Evolutionary conservation across 192 early-diverging fungal species (phyloP).

Genomic region (Podila epigama): DNA sequence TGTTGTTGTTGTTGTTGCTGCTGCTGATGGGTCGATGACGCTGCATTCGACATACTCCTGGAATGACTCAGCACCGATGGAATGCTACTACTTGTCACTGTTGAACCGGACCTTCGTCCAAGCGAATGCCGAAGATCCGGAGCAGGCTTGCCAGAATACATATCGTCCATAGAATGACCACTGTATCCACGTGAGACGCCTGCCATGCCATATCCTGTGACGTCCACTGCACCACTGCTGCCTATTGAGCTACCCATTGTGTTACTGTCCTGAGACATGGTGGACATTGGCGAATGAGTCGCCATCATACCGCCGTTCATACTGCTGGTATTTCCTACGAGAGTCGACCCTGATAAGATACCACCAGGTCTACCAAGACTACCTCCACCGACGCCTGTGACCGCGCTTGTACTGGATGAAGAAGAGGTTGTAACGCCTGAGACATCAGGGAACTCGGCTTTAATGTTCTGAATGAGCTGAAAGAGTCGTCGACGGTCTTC

Average conservation of each 20-base stretch:
- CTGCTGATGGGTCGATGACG: constrained; percentile 10
- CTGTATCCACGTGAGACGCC: constrained; percentile 29
- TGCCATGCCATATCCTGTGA: background rate
- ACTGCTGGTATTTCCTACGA: too few species aligned
- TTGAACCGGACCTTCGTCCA: constrained; percentile 37
- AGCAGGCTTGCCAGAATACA: constrained; percentile 8
- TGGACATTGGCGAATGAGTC: background rate
- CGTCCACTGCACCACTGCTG: too few species aligned
- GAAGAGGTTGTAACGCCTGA: background rate
- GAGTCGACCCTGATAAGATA: too few species aligned
- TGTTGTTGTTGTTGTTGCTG: constrained; percentile 25
- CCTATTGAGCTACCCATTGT: too few species aligned
- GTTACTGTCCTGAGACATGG: background rate
- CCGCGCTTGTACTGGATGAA: background rate
- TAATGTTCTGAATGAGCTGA: constrained; percentile 52
- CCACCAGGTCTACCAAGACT: too few species aligned
- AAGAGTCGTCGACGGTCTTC: constrained; percentile 66
- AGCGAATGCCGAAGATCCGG: constrained; percentile 35
- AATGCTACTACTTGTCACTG: constrained; percentile 4
- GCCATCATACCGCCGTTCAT: too few species aligned
- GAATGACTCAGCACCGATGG: constrained; percentile 15
- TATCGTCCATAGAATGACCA: constrained; percentile 17
- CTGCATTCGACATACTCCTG: constrained; percentile 33
- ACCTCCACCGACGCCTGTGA: too few species aligned
- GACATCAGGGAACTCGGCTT: constrained; percentile 14